These are phyloP conservation scores for Phaffomyces thermotolerans DNA, from an alignment of 805 yeast species.

Conservation along the genomic window DNA sequence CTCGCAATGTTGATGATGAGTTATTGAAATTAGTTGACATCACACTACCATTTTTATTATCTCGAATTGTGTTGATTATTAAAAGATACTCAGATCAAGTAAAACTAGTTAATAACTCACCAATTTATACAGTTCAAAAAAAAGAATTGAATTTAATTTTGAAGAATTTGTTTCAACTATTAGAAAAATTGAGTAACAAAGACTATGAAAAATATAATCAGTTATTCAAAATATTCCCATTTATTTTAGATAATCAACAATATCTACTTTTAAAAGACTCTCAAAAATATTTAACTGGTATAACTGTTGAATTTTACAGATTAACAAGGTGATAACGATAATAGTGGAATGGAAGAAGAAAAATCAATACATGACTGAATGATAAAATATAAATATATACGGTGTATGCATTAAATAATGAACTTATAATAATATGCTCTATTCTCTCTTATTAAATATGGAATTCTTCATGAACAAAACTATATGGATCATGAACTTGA, in stretches of 20 bases:
- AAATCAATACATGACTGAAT: background rate
- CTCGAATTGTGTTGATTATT: slow-evolving; percentile 54
- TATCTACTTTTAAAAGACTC: slow-evolving; percentile 11
- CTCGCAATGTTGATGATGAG: background rate
- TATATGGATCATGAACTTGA: slow-evolving; percentile 7
- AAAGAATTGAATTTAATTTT: slow-evolving; percentile 48
- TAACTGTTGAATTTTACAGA: slow-evolving; percentile 20
- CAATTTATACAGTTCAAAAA: slow-evolving; percentile 59
- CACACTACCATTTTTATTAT: slow-evolving; percentile 42
- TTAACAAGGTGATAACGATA: slow-evolving; percentile 11
- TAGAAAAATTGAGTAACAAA: slow-evolving; percentile 7
- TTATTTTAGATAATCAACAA: slow-evolving; percentile 19
- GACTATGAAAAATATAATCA: slow-evolving; percentile 4
- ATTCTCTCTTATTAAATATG: background rate
- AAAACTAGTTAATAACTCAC: slow-evolving; percentile 50
- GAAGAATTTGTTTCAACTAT: slow-evolving; percentile 33
- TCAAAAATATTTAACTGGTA: slow-evolving; percentile 13
- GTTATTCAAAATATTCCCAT: slow-evolving; percentile 16
- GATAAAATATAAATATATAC: background rate
- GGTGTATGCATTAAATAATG: slow-evolving; percentile 1
- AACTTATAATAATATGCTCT: background rate
- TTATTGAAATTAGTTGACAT: slow-evolving; percentile 17
- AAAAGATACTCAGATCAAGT: slow-evolving; percentile 59
- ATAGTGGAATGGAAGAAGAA: background rate
- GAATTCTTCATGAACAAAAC: slow-evolving; percentile 9